Conservation (phyloP, 139 green algal genomes). For the Volvox reticuliferus region DNA sequence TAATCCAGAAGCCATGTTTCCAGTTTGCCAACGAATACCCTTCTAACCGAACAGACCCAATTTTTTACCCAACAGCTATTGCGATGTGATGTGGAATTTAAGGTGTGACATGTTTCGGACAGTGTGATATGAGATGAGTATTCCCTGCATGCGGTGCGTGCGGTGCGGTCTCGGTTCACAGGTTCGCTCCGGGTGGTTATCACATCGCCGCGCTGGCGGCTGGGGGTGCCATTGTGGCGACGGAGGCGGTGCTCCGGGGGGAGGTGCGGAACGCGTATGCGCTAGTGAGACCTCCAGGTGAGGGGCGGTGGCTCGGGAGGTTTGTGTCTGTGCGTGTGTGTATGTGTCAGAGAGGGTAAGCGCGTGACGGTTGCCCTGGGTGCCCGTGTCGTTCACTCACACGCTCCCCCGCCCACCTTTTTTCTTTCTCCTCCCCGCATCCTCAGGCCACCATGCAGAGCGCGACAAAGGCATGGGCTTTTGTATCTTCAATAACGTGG, state of each 20-base stretch:
- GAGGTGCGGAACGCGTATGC: conserved; percentile 53
- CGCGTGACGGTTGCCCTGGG: too few relatives aligned
- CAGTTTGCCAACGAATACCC: too few relatives aligned
- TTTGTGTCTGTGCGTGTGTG: not conserved
- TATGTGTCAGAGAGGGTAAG: not conserved
- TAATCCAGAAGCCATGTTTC: too few relatives aligned
- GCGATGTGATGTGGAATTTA: too few relatives aligned
- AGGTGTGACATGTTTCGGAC: too few relatives aligned
- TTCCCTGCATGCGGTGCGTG: not conserved
- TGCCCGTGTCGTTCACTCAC: not conserved
- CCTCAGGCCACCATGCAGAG: conserved; percentile 72
- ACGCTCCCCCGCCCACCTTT: not conserved
- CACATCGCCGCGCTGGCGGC: conserved; percentile 67
- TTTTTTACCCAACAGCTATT: too few relatives aligned
- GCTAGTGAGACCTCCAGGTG: conserved; percentile 59
- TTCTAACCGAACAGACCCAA: too few relatives aligned
- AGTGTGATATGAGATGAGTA: too few relatives aligned
- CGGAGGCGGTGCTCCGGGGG: conserved; percentile 64
- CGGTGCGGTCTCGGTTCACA: not conserved
- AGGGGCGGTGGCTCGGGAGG: not conserved
- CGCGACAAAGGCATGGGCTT: conserved; percentile 72
- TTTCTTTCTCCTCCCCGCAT: not conserved
- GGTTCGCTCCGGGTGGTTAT: conserved; percentile 40
- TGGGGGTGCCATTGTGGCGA: conserved; percentile 61
- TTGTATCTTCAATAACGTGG: conserved; percentile 89